phyloP scores from a whole-genome alignment of 495 filamentous ascomycete species.

The Choiromyces venosus region DNA sequence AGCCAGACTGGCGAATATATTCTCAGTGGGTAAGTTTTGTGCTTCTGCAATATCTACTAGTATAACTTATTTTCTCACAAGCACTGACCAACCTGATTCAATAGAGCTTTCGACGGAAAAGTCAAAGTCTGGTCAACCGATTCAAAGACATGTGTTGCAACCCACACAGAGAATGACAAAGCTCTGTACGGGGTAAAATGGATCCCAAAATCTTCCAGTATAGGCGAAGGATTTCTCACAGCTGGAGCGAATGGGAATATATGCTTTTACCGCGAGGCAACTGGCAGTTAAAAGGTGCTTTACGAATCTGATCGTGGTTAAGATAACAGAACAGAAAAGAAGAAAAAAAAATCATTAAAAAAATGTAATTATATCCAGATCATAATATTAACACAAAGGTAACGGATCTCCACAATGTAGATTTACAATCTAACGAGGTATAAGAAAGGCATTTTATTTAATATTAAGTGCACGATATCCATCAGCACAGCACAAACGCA shows the following conservation, averaged over 20 bases:
- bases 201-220: conserved; percentile 66
- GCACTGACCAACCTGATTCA: not conserved
- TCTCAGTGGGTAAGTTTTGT: conserved; percentile 63
- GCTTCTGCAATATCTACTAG: not conserved
- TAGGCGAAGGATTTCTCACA: conserved; percentile 79
- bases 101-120: conserved; percentile 77
- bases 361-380: not conserved
- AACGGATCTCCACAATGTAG: not conserved
- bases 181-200: conserved; percentile 82
- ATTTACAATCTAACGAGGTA: not conserved
- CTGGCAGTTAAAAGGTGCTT: conserved; percentile 53
- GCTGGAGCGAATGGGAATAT: conserved; percentile 75
- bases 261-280: conserved; percentile 87
- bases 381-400: not conserved
- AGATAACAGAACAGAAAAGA: not conserved
- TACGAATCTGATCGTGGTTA: not conserved
- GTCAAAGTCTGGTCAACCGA: conserved; percentile 92
- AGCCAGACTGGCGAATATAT: conserved; percentile 90
- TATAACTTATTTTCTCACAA: conserved; percentile 14
- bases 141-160: conserved; percentile 75
- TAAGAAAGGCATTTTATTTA: not conserved
- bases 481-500: not conserved
- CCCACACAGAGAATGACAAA: conserved; percentile 82
- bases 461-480: not conserved
- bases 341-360: not conserved